A percentile compares a stretch with the other conserved stretches of the same genome.
These are phyloP conservation scores for Candida nonsorbophila DNA, from an alignment of 805 yeast genomes.

Conservation along the genomic window DNA sequence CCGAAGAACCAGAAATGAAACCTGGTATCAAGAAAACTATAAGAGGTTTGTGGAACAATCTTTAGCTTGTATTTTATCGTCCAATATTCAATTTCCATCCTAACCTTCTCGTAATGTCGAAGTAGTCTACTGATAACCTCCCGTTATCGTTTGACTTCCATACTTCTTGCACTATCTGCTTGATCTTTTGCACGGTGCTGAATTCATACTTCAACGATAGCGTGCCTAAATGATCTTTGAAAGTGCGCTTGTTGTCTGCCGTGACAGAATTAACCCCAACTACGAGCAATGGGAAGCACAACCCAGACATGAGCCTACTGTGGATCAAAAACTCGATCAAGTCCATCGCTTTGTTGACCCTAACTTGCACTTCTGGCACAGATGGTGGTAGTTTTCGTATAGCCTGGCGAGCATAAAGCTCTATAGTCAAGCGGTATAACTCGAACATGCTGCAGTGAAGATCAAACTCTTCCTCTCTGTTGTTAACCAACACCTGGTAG, in stretches of 20 bases:
- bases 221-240: too few relatives aligned
- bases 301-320: not conserved
- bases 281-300: too few relatives aligned
- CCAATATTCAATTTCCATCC: slow-evolving; percentile 33
- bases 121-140: slow-evolving; percentile 36
- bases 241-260: too few relatives aligned
- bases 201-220: not conserved
- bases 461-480: slow-evolving; percentile 2
- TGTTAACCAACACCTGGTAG: too few relatives aligned
- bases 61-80: slow-evolving; percentile 2
- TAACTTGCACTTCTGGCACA: slow-evolving; percentile 10
- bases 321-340: slow-evolving; percentile 3
- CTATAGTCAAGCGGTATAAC: slow-evolving; percentile 1
- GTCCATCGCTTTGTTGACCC: slow-evolving; percentile 3
- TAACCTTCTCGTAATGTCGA: slow-evolving; percentile 28
- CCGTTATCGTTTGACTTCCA: slow-evolving; percentile 34
- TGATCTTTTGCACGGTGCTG: not conserved
- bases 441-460: slow-evolving; percentile 1
- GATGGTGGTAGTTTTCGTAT: slow-evolving; percentile 8
- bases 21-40: too few relatives aligned
- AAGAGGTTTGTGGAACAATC: slow-evolving; percentile 1
- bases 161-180: slow-evolving; percentile 20
- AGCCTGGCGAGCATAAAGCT: slow-evolving; percentile 6
- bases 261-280: too few relatives aligned
- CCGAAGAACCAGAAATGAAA: too few relatives aligned